Base-by-base conservation (phyloP, 495 filamentous ascomycete species). In the Penicillium steckii region DNA sequence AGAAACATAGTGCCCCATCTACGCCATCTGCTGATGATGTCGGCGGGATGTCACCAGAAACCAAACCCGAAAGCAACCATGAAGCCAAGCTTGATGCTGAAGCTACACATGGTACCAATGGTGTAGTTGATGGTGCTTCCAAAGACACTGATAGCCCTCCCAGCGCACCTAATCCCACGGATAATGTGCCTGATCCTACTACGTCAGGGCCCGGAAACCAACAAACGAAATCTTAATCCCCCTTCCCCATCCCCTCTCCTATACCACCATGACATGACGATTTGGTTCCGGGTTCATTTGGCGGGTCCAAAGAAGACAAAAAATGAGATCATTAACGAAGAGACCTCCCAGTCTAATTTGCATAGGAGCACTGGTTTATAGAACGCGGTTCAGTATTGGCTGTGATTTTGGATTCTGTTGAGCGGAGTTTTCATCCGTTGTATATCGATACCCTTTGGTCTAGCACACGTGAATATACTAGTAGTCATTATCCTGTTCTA, bases 1-100 rank as follows among this genome's bases (percentile, higher is more conserved):
- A 70, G 15, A 74, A 74, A 33, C 59, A 65, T 24, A 61, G 53
- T 24, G 40, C 50, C 3, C 55, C 66, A 0, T 67, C 67, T 0
- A 64, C 58, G 1, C 55, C 60, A 2, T 65, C 59, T 1, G 53
- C 50, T 17, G 55, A 64, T 15, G 49, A 42, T 18, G 21, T 29
- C 8, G 45, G 46, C 8, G 37, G 23, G 12, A 15, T 38, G 26
- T 13, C 44, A 8, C 22, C 37, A 1, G 9, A 32, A 4, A 12
- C 18, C 2, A 46, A 50, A 3, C 37, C 42, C n/a, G 33, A 6
- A n/a, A 37, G 33, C 8, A 37, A n/a, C 33, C 33, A 37, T 21
- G 57, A 44, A 8, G 30, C 24, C 32, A 17, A 44, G 18, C 48
- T 49, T 42, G 44, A 24, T 8, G 23, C 18, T 15, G 33, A 37